phyloP scores from a whole-genome alignment of 129 eudicot genomes.

The Tanacetum coccineum region DNA sequence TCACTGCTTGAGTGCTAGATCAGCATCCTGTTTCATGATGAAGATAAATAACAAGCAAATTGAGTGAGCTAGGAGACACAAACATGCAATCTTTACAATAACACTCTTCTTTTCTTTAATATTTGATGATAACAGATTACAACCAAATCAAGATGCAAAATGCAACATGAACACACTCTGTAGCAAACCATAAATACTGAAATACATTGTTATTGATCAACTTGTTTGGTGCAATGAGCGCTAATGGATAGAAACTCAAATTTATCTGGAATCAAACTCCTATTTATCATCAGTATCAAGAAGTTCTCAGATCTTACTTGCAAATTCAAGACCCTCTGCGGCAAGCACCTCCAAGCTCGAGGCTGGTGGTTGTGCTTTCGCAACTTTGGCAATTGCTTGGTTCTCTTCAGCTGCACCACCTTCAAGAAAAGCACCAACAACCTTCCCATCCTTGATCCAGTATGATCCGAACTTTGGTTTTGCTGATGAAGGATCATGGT shows the following conservation, averaged over 20 bases:
- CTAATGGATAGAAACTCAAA: not conserved
- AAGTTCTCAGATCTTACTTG: conserved; percentile 52
- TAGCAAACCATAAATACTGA: conserved; percentile 11
- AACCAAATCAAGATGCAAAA: conserved; percentile 22
- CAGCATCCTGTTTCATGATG: not conserved
- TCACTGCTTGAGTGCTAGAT: too few species aligned
- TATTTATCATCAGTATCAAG: too few species aligned
- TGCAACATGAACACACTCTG: conserved; percentile 18
- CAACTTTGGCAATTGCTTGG: conserved; percentile 86
- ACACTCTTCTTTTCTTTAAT: not conserved
- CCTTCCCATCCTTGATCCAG: conserved; percentile 93
- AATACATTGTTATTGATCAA: conserved; percentile 17
- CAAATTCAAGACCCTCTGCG: conserved; percentile 72
- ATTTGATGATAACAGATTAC: conserved; percentile 15
- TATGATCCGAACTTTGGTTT: conserved; percentile 88
- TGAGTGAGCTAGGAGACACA: not conserved
- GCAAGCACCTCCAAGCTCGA: conserved; percentile 63
- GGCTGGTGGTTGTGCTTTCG: conserved; percentile 69
- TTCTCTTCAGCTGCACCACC: conserved; percentile 93
- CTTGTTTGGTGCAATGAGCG: conserved; percentile 10
- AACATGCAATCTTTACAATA: not conserved
- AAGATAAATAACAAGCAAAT: not conserved
- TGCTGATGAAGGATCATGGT: conserved; percentile 56
- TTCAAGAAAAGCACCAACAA: conserved; percentile 86
- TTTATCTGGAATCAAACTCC: not conserved